Conservation (phyloP, 2,329 filamentous ascomycete genomes). For the Pseudogymnoascus sp. region DNA sequence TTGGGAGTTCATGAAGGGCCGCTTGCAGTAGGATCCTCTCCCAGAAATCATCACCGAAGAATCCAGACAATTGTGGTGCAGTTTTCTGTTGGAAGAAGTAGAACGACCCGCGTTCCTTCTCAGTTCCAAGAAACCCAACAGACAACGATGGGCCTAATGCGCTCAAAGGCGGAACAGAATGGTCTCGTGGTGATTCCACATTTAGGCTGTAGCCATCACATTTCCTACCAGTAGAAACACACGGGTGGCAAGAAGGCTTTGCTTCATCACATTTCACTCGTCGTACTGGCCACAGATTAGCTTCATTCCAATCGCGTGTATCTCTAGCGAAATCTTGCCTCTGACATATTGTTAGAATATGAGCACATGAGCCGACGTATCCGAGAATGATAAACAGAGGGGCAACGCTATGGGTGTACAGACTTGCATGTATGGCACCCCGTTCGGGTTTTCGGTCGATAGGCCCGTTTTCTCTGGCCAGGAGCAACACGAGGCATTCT, state of each 20-base stretch:
- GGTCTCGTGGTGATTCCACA: background rate
- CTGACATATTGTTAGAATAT: background rate
- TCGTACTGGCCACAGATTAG: background rate
- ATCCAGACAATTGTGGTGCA: constrained; percentile 1
- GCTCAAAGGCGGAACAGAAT: background rate
- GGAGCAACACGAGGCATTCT: background rate
- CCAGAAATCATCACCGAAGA: constrained; percentile 11
- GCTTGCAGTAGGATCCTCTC: constrained; percentile 10
- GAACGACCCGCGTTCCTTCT: background rate
- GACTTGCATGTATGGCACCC: background rate
- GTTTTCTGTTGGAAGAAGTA: constrained; percentile 11
- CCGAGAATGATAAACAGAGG: background rate
- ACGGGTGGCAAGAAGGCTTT: constrained; percentile 3
- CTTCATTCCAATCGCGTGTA: background rate
- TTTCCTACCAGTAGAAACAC: constrained; percentile 8
- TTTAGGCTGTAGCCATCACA: background rate
- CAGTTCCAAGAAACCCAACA: background rate
- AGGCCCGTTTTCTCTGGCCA: constrained; percentile 4
- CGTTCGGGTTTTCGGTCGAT: constrained; percentile 8
- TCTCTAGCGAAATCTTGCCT: background rate
- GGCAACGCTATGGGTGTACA: background rate
- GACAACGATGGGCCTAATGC: background rate
- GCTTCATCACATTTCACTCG: constrained; percentile 11
- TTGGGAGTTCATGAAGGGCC: background rate
- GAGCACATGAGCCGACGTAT: background rate